Percentiles rank a stretch among this genome's conserved stretches.
Evolutionary conservation across 805 yeast genomes (phyloP).

Genomic region (Metschnikowia gelsemii): DNA sequence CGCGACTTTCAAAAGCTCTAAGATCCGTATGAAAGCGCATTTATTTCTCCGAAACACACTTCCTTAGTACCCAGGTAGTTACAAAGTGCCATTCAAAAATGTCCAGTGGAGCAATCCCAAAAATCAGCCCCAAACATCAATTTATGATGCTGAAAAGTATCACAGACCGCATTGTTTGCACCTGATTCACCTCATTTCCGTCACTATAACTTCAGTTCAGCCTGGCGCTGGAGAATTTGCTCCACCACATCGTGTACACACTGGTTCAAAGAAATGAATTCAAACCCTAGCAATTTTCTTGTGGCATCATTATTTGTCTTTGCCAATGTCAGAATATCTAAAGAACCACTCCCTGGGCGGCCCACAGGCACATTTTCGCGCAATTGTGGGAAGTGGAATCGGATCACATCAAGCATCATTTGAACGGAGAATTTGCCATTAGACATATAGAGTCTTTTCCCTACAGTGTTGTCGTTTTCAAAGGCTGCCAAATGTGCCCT

Average conservation of each 20-base stretch:
- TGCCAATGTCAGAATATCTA: conserved; percentile 26
- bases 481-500: conserved; percentile 35
- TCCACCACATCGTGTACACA: conserved; percentile 21
- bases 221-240: conserved; percentile 19
- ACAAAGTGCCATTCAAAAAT: too few relatives aligned
- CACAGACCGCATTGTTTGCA: too few relatives aligned
- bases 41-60: too few relatives aligned
- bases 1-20: too few relatives aligned
- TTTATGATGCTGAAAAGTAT: too few relatives aligned
- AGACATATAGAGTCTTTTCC: conserved; percentile 23
- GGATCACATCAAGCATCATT: conserved; percentile 37
- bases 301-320: conserved; percentile 19
- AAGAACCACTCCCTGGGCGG: conserved; percentile 30
- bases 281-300: conserved; percentile 16
- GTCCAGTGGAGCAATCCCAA: too few relatives aligned
- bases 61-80: too few relatives aligned
- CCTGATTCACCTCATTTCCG: not conserved
- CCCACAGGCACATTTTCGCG: conserved; percentile 25
- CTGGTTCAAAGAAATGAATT: conserved; percentile 17
- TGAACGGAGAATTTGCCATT: conserved; percentile 36
- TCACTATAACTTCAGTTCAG: conserved; percentile 2
- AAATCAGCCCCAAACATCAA: too few relatives aligned
- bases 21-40: too few relatives aligned
- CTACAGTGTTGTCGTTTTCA: conserved; percentile 24
- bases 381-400: conserved; percentile 30